phyloP scores from a whole-genome alignment of 2,329 filamentous ascomycete species.

The Fusarium azukiicola region DNA sequence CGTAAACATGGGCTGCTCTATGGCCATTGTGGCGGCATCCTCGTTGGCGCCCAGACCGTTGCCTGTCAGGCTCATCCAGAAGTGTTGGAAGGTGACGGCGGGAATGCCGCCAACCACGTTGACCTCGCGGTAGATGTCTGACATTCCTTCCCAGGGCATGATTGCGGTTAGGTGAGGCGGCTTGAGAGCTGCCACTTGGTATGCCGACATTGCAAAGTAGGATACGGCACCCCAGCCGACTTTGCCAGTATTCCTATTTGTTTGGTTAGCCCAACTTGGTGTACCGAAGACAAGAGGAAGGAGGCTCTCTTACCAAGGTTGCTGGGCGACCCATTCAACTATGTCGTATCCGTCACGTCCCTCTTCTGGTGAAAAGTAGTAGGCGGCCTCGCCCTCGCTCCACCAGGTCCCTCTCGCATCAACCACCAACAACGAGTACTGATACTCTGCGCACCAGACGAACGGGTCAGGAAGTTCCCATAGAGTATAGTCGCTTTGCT shows the following conservation, averaged over 20 bases:
- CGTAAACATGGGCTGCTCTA: slow-evolving; percentile 1
- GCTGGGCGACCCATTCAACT: not conserved
- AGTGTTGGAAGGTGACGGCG: slow-evolving; percentile 21
- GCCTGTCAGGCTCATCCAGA: slow-evolving; percentile 35
- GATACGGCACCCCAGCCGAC: slow-evolving; percentile 22
- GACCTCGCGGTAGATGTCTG: slow-evolving; percentile 29
- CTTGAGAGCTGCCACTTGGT: slow-evolving; percentile 19
- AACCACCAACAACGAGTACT: not conserved
- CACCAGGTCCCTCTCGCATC: not conserved
- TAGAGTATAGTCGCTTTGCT: not conserved
- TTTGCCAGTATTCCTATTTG: not conserved
- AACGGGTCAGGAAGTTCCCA: not conserved
- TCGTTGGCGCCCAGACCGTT: slow-evolving; percentile 23
- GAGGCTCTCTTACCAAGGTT: not conserved
- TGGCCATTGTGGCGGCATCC: slow-evolving; percentile 20
- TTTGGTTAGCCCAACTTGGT: not conserved
- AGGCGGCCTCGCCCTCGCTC: not conserved
- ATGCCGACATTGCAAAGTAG: slow-evolving; percentile 8
- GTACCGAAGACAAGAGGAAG: not conserved
- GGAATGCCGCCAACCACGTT: slow-evolving; percentile 28
- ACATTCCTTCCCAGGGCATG: slow-evolving; percentile 27
- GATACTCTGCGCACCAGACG: not conserved
- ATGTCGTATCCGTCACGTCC: not conserved
- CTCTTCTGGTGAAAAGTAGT: not conserved
- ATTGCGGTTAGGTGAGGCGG: slow-evolving; percentile 26